These are phyloP conservation scores for Metarhizium sp. DNA, from an alignment of 2,329 filamentous ascomycete species.

Conservation along the genomic window DNA sequence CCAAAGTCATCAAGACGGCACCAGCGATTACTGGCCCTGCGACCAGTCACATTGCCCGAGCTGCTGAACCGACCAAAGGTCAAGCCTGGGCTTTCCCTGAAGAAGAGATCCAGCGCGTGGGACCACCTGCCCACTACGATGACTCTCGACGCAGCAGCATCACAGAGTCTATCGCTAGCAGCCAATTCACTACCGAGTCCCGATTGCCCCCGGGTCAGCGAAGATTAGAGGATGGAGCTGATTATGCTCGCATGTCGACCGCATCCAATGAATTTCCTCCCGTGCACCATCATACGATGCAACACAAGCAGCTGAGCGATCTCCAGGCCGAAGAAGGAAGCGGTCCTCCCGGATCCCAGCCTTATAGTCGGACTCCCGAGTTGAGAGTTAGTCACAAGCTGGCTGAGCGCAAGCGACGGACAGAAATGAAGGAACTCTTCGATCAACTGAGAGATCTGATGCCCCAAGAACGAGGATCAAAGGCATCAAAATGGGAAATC, in stretches of 20 bases:
- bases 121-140: constrained; percentile 35
- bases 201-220: constrained; percentile 63
- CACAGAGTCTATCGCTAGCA: constrained; percentile 69
- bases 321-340: constrained; percentile 49
- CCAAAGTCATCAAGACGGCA: constrained; percentile 53
- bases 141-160: constrained; percentile 68
- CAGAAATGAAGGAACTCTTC: constrained; percentile 83
- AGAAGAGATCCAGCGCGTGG: constrained; percentile 48
- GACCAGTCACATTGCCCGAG: constrained; percentile 55
- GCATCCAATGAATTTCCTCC: constrained; percentile 46
- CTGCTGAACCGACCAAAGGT: constrained; percentile 71
- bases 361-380: constrained; percentile 76
- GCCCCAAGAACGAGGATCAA: constrained; percentile 71
- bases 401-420: constrained; percentile 72
- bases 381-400: constrained; percentile 77
- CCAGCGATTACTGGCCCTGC: constrained; percentile 68
- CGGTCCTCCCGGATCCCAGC: constrained; percentile 50
- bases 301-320: constrained; percentile 62
- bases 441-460: constrained; percentile 71
- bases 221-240: constrained; percentile 55
- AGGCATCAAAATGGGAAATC: constrained; percentile 86
- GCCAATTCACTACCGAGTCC: constrained; percentile 68
- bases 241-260: constrained; percentile 38
- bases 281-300: constrained; percentile 65
- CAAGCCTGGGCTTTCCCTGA: constrained; percentile 80